Evolutionary conservation across 2,329 filamentous ascomycete species (phyloP).

Genomic region (Chrysosporium keratinophilum): DNA sequence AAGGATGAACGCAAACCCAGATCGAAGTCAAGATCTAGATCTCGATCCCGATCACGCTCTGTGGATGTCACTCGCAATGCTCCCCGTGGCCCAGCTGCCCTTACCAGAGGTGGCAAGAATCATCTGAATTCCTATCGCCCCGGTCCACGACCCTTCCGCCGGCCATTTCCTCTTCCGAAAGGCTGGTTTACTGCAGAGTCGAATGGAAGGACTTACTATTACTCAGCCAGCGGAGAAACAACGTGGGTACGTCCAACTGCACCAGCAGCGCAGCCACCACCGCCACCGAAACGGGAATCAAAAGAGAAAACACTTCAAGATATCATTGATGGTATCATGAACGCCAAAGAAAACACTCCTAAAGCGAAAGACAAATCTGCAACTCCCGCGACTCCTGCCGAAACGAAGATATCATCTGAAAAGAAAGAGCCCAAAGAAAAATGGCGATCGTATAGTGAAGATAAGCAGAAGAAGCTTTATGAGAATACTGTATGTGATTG

Average conservation of each 20-base stretch:
- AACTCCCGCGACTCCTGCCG: constrained; percentile 56
- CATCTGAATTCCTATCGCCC: constrained; percentile 51
- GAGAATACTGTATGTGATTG: constrained; percentile 70
- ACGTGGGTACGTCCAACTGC: constrained; percentile 72
- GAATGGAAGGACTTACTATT: constrained; percentile 72
- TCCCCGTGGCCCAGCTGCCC: constrained; percentile 34
- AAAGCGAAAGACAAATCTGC: constrained; percentile 40
- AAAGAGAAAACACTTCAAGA: constrained; percentile 70
- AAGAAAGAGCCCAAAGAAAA: constrained; percentile 38
- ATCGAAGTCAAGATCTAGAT: constrained; percentile 39
- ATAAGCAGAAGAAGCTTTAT: constrained; percentile 92
- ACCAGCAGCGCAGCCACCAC: constrained; percentile 53
- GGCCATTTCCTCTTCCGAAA: constrained; percentile 54
- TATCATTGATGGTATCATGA: constrained; percentile 75
- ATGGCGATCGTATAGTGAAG: constrained; percentile 45
- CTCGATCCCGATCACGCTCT: constrained; percentile 40
- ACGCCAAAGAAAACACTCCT: constrained; percentile 49
- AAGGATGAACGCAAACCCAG: constrained; percentile 42
- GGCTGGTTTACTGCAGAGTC: constrained; percentile 78
- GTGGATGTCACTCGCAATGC: constrained; percentile 28
- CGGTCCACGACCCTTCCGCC: constrained; percentile 47
- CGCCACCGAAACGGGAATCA: constrained; percentile 55
- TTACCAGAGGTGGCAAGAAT: constrained; percentile 44
- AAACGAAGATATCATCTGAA: constrained; percentile 44
- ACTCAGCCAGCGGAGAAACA: constrained; percentile 63